Base-by-base conservation (phyloP, 306 rosid genomes). In the Ceratonia siliqua region DNA sequence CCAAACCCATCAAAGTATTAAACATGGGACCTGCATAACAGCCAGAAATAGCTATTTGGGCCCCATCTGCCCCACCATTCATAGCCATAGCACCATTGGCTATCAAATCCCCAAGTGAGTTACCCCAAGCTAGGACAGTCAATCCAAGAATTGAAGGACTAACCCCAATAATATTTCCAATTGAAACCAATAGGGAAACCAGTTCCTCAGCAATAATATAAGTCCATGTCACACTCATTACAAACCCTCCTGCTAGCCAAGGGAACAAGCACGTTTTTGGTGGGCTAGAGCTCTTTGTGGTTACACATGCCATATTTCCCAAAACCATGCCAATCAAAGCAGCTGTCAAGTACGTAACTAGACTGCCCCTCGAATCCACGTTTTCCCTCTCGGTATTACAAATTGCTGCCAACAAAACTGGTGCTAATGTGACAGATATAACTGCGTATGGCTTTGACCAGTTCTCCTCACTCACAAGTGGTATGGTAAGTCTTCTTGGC, bases 11-110 rank as follows among this genome's bases (percentile, higher is more conserved):
- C 80, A 89, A 35, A 0, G 79, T 81, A 43, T 86, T 89, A 42
- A 89, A 89, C 80, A 89, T 58, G 21, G 89, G 93, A 0, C 93
- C 93, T 0, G 93, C 93, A 14, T 86, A 89, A 66, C 90, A 89
- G 1, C 87, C 93, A 0, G 93, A 63, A 0, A 89, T 54, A 0
- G 93, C 93, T 0, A 86, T 80, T 8, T 89, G 93, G 24, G 78
- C 79, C 21, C 93, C 93, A 52, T 87, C 87, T 33, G 72, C 54
- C 30, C 93, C 93, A 25, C 93, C 90, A 20, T 81, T 79, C 43
- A 80, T 3, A 1, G 93, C 87, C 89, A 89, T 49, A 5, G 87
- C 75, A 18, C 73, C 63, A 68, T 89, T 86, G 17, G 93, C 76
- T 33, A 89, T 83, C 48, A 89, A 42, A 70, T 89, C 90, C 49